phyloP scores from a whole-genome alignment of 176 grass and related monocot species.

The Hordeum marinum region DNA sequence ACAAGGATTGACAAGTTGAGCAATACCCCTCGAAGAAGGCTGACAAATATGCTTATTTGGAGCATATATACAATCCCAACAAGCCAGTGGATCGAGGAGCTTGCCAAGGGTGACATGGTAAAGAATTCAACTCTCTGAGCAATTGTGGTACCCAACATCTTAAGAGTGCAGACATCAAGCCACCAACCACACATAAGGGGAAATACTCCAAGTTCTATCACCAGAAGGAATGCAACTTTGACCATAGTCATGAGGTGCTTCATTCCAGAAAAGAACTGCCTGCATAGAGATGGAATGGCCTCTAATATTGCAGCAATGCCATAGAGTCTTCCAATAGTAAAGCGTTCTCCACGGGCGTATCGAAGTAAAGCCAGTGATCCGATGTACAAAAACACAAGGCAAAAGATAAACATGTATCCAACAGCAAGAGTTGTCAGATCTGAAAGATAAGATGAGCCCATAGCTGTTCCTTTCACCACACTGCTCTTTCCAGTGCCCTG shows the following conservation, averaged over 20 bases:
- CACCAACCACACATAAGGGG: conserved; percentile 99
- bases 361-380: conserved; percentile 78
- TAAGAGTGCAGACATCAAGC: conserved; percentile 98
- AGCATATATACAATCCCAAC: conserved; percentile 99
- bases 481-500: conserved; percentile 39
- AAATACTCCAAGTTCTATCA: conserved; percentile 98
- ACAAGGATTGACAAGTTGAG: neutral
- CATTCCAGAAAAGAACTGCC: conserved; percentile 80
- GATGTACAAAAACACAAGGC: conserved; percentile 78
- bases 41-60: conserved; percentile 98
- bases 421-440: conserved; percentile 89
- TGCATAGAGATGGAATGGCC: conserved; percentile 88
- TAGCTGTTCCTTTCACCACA: conserved; percentile 53
- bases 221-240: conserved; percentile 93
- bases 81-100: conserved; percentile 94
- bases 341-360: conserved; percentile 79
- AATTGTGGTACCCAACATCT: conserved; percentile 91
- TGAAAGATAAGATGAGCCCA: conserved; percentile 76
- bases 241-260: conserved; percentile 97
- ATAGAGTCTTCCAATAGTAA: conserved; percentile 90
- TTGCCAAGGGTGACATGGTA: conserved; percentile 71
- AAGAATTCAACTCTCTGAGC: conserved; percentile 95
- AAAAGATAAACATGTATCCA: conserved; percentile 87
- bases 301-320: conserved; percentile 70
- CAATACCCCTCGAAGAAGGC: conserved; percentile 96